phyloP scores from a whole-genome alignment of 768 basidiomycete species.

The Nidula microcarpa region DNA sequence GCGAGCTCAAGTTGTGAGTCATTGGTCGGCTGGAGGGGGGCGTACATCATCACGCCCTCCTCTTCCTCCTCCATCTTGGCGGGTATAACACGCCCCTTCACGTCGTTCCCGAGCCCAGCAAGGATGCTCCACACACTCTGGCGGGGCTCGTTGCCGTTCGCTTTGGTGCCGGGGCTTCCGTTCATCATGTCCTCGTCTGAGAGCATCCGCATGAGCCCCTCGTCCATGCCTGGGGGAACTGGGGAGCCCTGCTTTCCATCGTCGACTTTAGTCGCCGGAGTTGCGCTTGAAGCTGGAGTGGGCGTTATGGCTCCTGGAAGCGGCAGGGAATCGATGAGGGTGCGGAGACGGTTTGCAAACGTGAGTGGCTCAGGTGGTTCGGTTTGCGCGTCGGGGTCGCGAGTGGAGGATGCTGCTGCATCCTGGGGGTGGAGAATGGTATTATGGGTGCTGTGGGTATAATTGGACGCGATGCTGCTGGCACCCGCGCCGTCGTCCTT shows the following conservation, averaged over 20 bases:
- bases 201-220: slow-evolving; percentile 45
- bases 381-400: neutral
- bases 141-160: slow-evolving; percentile 16
- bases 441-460: neutral
- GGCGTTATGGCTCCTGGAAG: slow-evolving; percentile 19
- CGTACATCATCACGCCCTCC: slow-evolving; percentile 72
- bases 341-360: slow-evolving; percentile 31
- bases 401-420: neutral
- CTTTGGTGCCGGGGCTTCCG: slow-evolving; percentile 29
- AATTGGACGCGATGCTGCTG: neutral
- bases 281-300: slow-evolving; percentile 5
- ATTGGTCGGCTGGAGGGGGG: slow-evolving; percentile 59
- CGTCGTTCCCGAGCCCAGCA: slow-evolving; percentile 38
- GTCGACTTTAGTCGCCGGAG: slow-evolving; percentile 12
- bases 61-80: slow-evolving; percentile 37
- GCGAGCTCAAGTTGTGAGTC: slow-evolving; percentile 70
- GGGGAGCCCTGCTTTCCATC: slow-evolving; percentile 27
- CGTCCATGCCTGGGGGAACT: slow-evolving; percentile 40
- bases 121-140: slow-evolving; percentile 61
- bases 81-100: slow-evolving; percentile 13
- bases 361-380: slow-evolving; percentile 27
- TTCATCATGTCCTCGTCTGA: slow-evolving; percentile 67
- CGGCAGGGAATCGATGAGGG: slow-evolving; percentile 33
- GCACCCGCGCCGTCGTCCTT: neutral
- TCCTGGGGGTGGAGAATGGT: neutral